A percentile compares a stretch with the other conserved stretches of the same genome.
phyloP scores from a whole-genome alignment of 768 basidiomycete species.

The Lactifluus hygrophoroides region DNA sequence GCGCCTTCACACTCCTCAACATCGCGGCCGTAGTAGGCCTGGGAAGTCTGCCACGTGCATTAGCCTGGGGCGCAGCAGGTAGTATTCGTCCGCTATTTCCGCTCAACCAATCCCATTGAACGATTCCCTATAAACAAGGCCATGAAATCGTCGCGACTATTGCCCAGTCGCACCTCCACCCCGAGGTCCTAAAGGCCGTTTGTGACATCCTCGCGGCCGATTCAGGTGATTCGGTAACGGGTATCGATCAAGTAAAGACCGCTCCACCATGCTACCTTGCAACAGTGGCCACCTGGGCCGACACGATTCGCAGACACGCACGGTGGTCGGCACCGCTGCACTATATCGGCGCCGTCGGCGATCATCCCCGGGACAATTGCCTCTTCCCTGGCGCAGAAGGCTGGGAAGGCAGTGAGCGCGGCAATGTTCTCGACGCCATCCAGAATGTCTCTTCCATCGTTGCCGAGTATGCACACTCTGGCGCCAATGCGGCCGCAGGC shows the following conservation, averaged over 20 bases:
- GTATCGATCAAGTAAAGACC: constrained; percentile 26
- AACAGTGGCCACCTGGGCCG: constrained; percentile 83
- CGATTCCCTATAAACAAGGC: constrained; percentile 35
- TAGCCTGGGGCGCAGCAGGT: constrained; percentile 14
- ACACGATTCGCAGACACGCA: constrained; percentile 43
- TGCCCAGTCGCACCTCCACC: constrained; percentile 85
- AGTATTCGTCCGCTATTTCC: background rate
- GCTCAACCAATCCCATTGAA: background rate
- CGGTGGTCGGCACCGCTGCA: constrained; percentile 70
- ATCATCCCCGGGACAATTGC: constrained; percentile 72
- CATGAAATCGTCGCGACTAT: constrained; percentile 93
- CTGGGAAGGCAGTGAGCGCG: constrained; percentile 49
- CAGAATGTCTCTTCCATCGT: constrained; percentile 66
- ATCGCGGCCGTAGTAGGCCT: background rate
- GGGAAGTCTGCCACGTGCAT: background rate
- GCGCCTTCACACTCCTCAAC: background rate
- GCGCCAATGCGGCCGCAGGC: constrained; percentile 21
- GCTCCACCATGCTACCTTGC: constrained; percentile 64
- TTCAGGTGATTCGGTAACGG: constrained; percentile 3
- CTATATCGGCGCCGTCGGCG: constrained; percentile 65
- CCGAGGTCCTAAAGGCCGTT: constrained; percentile 53
- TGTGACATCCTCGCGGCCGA: constrained; percentile 58
- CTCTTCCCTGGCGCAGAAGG: constrained; percentile 67
- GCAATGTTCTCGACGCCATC: constrained; percentile 72
- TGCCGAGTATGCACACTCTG: constrained; percentile 37